phyloP scores from a whole-genome alignment of 2,329 filamentous ascomycete genomes.

The Penicillium paneum region DNA sequence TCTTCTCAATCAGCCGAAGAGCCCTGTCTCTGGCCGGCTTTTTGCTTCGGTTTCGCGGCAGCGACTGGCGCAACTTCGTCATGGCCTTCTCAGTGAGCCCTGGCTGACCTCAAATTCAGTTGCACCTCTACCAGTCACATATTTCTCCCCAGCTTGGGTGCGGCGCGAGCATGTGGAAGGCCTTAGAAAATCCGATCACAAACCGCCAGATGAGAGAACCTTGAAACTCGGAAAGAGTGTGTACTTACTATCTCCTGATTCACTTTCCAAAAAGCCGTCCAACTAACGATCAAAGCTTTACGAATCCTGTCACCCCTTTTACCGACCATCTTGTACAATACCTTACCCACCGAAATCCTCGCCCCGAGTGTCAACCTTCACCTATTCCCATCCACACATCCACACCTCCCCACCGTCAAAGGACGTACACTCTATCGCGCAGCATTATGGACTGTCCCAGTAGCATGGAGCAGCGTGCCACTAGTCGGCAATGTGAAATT shows the following conservation, averaged over 20 bases:
- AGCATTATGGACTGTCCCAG: conserved; percentile 90
- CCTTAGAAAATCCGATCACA: conserved; percentile 36
- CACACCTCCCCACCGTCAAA: conserved; percentile 80
- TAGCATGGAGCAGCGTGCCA: conserved; percentile 91
- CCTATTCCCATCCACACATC: conserved; percentile 60
- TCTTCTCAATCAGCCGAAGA: conserved; percentile 10
- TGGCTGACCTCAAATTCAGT: conserved; percentile 30
- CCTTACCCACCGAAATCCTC: conserved; percentile 60
- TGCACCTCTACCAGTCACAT: conserved; percentile 15
- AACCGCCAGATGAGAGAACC: conserved; percentile 57
- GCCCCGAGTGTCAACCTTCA: conserved; percentile 61
- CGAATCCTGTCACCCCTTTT: conserved; percentile 60
- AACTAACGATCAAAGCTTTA: conserved; percentile 46
- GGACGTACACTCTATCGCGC: conserved; percentile 88
- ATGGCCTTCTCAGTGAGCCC: conserved; percentile 36
- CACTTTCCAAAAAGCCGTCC: not conserved
- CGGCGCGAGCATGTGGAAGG: conserved; percentile 22
- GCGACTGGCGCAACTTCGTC: conserved; percentile 37
- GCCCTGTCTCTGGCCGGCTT: conserved; percentile 15
- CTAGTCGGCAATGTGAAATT: conserved; percentile 86
- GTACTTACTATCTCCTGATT: conserved; percentile 14
- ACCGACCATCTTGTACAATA: conserved; percentile 58
- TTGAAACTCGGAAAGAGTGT: conserved; percentile 61
- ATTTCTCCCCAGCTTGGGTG: conserved; percentile 27
- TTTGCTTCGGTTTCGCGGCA: conserved; percentile 30